Percentiles rank a stretch among this genome's conserved stretches.
phyloP scores from a whole-genome alignment of 2,329 filamentous ascomycete genomes.

The Colletotrichum sp. region DNA sequence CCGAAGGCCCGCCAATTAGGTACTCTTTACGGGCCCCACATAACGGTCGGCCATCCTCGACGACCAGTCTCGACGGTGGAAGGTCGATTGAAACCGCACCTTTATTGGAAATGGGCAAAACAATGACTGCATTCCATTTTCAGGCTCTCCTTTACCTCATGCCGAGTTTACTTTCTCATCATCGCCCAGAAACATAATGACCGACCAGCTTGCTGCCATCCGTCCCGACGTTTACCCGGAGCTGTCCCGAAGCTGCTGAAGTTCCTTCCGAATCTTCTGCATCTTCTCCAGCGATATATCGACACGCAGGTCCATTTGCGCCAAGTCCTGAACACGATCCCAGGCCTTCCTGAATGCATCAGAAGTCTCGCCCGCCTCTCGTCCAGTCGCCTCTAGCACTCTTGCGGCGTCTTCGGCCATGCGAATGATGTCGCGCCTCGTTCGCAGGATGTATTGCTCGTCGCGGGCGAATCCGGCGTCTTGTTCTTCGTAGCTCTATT shows the following conservation, averaged over 20 bases:
- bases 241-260: not conserved
- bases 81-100: not conserved
- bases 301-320: not conserved
- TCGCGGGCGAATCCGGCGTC: not conserved
- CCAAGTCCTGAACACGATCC: not conserved
- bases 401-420: not conserved
- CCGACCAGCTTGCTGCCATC: not conserved
- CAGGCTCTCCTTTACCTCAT: rapidly evolving
- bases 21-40: not conserved
- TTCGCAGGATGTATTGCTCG: not conserved
- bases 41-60: not conserved
- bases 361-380: not conserved
- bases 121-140: too few relatives aligned
- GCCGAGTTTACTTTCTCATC: not conserved
- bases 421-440: not conserved
- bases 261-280: not conserved
- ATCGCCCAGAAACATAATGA: not conserved
- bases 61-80: not conserved
- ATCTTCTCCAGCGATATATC: not conserved
- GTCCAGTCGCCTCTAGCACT: not conserved
- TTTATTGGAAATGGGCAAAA: rapidly evolving
- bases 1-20: not conserved
- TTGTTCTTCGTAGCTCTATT: not conserved
- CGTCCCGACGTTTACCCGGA: not conserved
- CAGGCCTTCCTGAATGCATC: not conserved